A percentile compares a stretch with the other conserved stretches of the same genome.
phyloP scores from a whole-genome alignment of 371 early-diverging fungal genomes.

The Rhizomucor miehei region DNA sequence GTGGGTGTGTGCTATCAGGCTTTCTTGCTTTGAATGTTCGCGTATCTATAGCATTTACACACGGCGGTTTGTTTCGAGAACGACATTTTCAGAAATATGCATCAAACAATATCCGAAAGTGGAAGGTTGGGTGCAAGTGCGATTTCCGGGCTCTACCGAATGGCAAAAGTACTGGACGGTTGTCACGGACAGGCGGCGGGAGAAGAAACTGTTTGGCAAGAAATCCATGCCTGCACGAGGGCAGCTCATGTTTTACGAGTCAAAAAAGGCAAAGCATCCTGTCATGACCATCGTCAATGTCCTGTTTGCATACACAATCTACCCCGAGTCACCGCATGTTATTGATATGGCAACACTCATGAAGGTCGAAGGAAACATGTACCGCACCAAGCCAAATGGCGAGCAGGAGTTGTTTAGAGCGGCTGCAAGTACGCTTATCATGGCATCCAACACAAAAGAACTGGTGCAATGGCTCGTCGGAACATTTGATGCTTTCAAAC shows the following conservation, averaged over 20 bases:
- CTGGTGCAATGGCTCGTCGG: conserved; percentile 46
- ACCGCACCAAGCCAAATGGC: conserved; percentile 13
- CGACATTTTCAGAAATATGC: conserved; percentile 5
- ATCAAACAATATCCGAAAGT: conserved; percentile 10
- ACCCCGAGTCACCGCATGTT: conserved; percentile 54
- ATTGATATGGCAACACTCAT: conserved; percentile 40
- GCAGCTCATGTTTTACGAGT: conserved; percentile 57
- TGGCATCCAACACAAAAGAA: conserved; percentile 40
- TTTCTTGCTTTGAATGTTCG: conserved; percentile 75
- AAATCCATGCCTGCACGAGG: conserved; percentile 47
- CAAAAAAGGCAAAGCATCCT: conserved; percentile 56
- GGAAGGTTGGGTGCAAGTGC: conserved; percentile 58
- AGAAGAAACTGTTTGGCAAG: conserved; percentile 57
- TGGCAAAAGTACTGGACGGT: conserved; percentile 66
- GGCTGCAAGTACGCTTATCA: conserved; percentile 33
- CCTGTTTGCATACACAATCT: conserved; percentile 69
- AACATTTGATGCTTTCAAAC: conserved; percentile 45
- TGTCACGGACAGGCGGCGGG: conserved; percentile 46
- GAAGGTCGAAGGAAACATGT: conserved; percentile 37
- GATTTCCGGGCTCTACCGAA: conserved; percentile 59
- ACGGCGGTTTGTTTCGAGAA: conserved; percentile 46
- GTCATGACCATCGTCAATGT: conserved; percentile 57
- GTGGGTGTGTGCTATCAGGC: conserved; percentile 71
- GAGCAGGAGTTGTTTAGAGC: conserved; percentile 13
- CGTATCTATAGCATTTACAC: conserved; percentile 77